A percentile compares a stretch with the other conserved stretches of the same genome.
Conservation (phyloP, 176 grass and related monocot species). For the Rhynchospora tenuis region DNA sequence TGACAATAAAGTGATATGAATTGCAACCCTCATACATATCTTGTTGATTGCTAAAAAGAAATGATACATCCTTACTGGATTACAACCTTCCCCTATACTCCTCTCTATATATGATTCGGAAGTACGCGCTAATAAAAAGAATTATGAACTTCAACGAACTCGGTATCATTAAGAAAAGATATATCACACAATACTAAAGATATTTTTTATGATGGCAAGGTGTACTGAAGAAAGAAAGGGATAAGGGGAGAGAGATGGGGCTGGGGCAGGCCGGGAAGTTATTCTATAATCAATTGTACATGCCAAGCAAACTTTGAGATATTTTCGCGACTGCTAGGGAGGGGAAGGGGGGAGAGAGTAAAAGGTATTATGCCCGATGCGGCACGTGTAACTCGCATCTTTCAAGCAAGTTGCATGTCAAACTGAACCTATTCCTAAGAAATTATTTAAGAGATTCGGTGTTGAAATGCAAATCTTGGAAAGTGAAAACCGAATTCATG, state of each 20-base stretch:
- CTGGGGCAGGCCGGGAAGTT: too few relatives aligned
- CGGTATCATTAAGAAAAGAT: neutral
- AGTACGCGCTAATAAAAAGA: neutral
- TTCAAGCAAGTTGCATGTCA: slow-evolving; percentile 3
- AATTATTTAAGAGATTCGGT: neutral
- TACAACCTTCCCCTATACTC: neutral
- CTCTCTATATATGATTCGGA: neutral
- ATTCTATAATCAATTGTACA: neutral
- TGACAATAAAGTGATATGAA: neutral
- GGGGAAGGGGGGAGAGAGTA: neutral
- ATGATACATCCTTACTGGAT: neutral
- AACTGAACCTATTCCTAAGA: neutral
- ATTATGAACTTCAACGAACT: neutral
- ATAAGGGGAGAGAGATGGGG: neutral
- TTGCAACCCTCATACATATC: neutral
- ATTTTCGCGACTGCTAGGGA: neutral
- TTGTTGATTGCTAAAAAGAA: neutral
- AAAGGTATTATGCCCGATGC: neutral
- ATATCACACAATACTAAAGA: neutral
- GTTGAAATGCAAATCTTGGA: slow-evolving; percentile 8
- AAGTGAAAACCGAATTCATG: slow-evolving; percentile 14
- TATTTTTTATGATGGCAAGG: neutral
- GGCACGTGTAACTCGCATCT: neutral
- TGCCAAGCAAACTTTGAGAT: neutral
- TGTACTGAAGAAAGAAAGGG: neutral